Evolutionary conservation across 2,329 filamentous ascomycete genomes (phyloP), one percentile per base, ranked within the genome.

Genomic region (Pleoardoris graminearum): DNA sequence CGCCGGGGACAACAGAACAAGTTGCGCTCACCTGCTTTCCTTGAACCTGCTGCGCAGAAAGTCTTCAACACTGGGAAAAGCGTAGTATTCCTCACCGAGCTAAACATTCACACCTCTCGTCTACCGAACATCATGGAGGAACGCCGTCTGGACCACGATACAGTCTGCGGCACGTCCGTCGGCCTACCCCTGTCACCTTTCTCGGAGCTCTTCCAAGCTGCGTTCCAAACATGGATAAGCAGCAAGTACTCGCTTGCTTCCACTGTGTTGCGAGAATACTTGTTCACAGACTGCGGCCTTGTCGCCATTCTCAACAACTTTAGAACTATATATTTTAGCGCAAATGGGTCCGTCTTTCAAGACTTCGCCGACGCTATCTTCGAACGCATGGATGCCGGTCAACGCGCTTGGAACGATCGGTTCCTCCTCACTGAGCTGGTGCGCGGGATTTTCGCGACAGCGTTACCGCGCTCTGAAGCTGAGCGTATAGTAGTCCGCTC

Each of bases 11-110:
- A 80, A 3, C 77, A 84, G 36, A 85, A 86, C 14, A 74, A 75
- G 1, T 71, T 91, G 1, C 85, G 88, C 61, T 86, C 87, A 0
- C 92, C 93, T 0, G 80, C 76, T 2, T 97, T 96, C 59, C 79
- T 97, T 4, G 83, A 86, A 33, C 81, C 86, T 2, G 83, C 86
- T 1, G 85, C 84, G 0, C 76, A 78, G 21, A 88, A 86, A 56
- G 90, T 97, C 32, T 93, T 96, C 63, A 91, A 87, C 1, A 87
- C 90, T 1, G 93, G 93, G 0, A 97, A 97, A 73, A 95, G 88
- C 62, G 86, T 94, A 50, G 84, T 94, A 1, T 88, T 97, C 38
- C 76, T 97, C n/a, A 87, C 86, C 54, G 83, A 87, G 42, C 78
- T 96, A 10, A 84, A 85, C 35, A 78, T 81, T 50, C 78, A 82